Percentiles rank a stretch among this genome's conserved stretches.
phyloP scores from a whole-genome alignment of 2,329 filamentous ascomycete genomes.

The Epichloe sibirici region DNA sequence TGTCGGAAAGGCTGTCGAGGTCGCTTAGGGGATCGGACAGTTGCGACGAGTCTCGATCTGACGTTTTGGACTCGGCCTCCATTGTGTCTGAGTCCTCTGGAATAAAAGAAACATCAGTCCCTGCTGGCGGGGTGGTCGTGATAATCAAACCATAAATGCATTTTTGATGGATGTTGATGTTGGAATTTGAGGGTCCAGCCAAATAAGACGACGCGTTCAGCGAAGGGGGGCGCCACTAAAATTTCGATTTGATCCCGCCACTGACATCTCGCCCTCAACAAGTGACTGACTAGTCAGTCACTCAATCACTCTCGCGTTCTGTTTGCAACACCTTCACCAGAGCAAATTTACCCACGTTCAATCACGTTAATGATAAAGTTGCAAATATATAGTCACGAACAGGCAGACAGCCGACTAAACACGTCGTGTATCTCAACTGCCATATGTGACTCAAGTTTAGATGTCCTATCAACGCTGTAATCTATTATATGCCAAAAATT shows the following conservation, averaged over 20 bases:
- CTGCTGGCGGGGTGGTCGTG: not conserved
- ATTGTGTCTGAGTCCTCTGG: constrained; percentile 11
- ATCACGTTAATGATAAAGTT: not conserved
- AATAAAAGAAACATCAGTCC: not conserved
- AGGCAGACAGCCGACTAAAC: too few species aligned
- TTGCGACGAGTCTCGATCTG: constrained; percentile 21
- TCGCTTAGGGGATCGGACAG: constrained; percentile 16
- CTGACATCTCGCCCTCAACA: constrained; percentile 2
- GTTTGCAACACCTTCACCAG: not conserved
- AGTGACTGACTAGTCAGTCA: not conserved
- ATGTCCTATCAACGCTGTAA: not conserved
- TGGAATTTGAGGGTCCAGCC: not conserved
- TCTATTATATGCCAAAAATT: not conserved
- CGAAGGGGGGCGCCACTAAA: not conserved
- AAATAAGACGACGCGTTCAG: not conserved
- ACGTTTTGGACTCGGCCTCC: constrained; percentile 18
- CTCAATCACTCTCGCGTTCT: not conserved
- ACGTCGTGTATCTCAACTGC: too few species aligned
- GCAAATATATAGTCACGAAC: not conserved
- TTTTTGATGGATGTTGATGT: not conserved
- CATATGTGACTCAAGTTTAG: not conserved
- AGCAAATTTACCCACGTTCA: not conserved
- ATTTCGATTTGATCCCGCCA: not conserved
- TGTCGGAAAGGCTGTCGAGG: constrained; percentile 20
- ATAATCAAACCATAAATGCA: not conserved